Conservation (phyloP, 148 eudicot species). For the Silene latifolia region DNA sequence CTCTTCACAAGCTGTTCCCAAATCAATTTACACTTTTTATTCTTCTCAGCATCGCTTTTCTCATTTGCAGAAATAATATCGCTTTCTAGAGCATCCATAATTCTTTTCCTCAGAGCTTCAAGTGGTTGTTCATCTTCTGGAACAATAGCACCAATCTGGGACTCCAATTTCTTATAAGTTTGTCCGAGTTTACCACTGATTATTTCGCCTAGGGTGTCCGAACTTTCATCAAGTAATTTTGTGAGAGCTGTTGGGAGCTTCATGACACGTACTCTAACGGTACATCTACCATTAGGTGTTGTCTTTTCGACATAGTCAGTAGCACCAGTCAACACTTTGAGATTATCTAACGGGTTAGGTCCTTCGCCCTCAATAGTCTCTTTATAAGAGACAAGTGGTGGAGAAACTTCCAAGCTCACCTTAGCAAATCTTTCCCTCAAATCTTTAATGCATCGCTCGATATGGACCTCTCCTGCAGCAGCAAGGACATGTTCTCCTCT, state of each 20-base stretch:
- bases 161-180: constrained; percentile 52
- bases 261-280: constrained; percentile 67
- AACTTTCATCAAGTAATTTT: constrained; percentile 77
- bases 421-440: constrained; percentile 85
- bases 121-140: constrained; percentile 60
- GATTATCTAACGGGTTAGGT: constrained; percentile 52
- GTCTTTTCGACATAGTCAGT: constrained; percentile 65
- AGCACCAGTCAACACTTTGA: constrained; percentile 46
- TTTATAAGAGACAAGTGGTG: constrained; percentile 80
- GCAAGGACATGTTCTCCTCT: constrained; percentile 96
- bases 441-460: constrained; percentile 92
- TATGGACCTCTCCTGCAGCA: constrained; percentile 96
- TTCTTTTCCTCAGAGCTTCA: constrained; percentile 64
- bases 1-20: constrained; percentile 69
- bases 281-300: constrained; percentile 91
- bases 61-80: constrained; percentile 43
- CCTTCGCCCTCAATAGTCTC: constrained; percentile 86
- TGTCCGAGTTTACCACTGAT: constrained; percentile 67
- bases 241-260: constrained; percentile 78
- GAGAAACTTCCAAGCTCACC: constrained; percentile 81
- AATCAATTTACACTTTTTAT: constrained; percentile 45
- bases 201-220: constrained; percentile 62
- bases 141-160: constrained; percentile 41
- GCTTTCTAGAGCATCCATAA: constrained; percentile 66
- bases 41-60: constrained; percentile 49